phyloP scores from a whole-genome alignment of 495 filamentous ascomycete species.

The Penicillium silybi region DNA sequence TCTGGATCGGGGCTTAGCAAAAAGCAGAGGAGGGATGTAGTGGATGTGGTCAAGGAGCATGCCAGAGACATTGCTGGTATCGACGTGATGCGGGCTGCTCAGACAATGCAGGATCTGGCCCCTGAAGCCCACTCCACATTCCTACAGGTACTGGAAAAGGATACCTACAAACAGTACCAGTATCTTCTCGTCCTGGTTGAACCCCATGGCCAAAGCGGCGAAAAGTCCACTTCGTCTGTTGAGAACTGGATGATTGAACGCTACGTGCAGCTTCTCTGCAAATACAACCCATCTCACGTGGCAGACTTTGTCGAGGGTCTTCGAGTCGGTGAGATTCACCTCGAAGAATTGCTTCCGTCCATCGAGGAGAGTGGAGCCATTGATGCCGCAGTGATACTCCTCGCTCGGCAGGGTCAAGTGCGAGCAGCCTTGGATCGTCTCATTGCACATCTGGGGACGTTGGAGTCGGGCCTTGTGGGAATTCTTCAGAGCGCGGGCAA shows the following conservation, averaged over 20 bases:
- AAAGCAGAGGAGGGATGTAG: constrained; percentile 72
- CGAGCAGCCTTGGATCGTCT: constrained; percentile 80
- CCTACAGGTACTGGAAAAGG: constrained; percentile 59
- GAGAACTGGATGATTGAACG: constrained; percentile 65
- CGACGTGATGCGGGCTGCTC: constrained; percentile 64
- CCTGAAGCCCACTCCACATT: constrained; percentile 69
- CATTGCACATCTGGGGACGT: constrained; percentile 67
- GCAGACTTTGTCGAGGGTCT: constrained; percentile 78
- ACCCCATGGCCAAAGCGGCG: constrained; percentile 44
- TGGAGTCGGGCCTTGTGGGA: constrained; percentile 75
- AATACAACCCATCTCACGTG: constrained; percentile 75
- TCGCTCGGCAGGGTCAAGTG: constrained; percentile 86
- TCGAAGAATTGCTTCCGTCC: constrained; percentile 76
- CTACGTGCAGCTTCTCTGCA: constrained; percentile 88
- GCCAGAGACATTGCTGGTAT: constrained; percentile 65
- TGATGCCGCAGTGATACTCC: constrained; percentile 87
- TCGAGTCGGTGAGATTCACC: constrained; percentile 72
- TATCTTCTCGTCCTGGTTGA: constrained; percentile 81
- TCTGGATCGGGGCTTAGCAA: constrained; percentile 65
- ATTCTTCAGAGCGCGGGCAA: constrained; percentile 56
- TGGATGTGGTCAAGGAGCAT: constrained; percentile 64
- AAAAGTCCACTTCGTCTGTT: constrained; percentile 26
- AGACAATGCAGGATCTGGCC: constrained; percentile 61
- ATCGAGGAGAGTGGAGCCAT: constrained; percentile 88
- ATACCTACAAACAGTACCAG: constrained; percentile 62